Conservation (phyloP, 164 flowering plant species). For the Chloranthus sessilifolius region DNA sequence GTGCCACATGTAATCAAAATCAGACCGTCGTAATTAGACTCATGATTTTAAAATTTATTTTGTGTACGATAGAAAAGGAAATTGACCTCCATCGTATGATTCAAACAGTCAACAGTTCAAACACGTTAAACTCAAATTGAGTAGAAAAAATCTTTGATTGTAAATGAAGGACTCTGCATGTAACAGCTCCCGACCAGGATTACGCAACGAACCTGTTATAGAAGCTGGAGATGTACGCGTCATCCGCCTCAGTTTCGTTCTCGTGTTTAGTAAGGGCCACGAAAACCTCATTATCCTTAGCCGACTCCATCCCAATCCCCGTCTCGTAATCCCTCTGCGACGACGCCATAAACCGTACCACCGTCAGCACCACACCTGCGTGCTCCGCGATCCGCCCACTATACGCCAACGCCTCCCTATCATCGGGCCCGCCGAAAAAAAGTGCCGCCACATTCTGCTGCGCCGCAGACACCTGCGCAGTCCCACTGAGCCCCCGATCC, state of each 20-base stretch:
- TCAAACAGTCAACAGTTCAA: too few species aligned
- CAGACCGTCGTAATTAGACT: too few species aligned
- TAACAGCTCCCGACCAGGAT: too few species aligned
- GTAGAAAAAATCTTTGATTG: too few species aligned
- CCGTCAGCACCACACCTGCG: constrained; percentile 57
- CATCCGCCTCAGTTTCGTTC: constrained; percentile 56
- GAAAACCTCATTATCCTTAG: constrained; percentile 3
- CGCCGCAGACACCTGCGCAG: constrained; percentile 19
- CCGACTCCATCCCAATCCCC: constrained; percentile 16
- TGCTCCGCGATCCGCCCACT: constrained; percentile 53
- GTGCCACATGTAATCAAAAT: too few species aligned
- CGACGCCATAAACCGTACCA: constrained; percentile 49
- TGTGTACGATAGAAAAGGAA: too few species aligned
- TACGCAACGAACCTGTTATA: constrained; percentile 47
- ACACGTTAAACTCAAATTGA: too few species aligned
- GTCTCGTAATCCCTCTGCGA: constrained; percentile 12
- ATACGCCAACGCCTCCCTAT: constrained; percentile 70
- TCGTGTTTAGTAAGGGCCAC: constrained; percentile 28
- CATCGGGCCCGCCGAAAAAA: constrained; percentile 81
- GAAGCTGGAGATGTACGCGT: constrained; percentile 53
- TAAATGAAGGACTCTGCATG: too few species aligned
- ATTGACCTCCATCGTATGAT: too few species aligned
- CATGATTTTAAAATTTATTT: too few species aligned
- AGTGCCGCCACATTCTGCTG: constrained; percentile 41
- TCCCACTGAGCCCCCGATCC: constrained; percentile 41